Percentiles rank a stretch among this genome's conserved stretches.
phyloP scores from a whole-genome alignment of 2,329 filamentous ascomycete genomes.

The Penicillium italicum region DNA sequence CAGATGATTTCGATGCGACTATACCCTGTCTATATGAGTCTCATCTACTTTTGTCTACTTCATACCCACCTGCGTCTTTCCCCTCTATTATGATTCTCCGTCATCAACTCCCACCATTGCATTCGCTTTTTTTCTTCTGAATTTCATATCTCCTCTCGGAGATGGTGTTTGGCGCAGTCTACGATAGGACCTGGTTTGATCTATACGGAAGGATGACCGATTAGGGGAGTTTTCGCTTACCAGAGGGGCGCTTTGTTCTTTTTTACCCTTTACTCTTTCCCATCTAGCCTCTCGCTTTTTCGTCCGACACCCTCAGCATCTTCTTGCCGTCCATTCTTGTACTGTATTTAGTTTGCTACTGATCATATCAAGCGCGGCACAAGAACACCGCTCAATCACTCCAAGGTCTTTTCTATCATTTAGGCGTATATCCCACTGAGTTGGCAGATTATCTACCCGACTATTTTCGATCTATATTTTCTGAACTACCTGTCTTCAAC shows the following conservation, averaged over 20 bases:
- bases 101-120: constrained; percentile 8
- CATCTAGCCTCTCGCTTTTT: constrained; percentile 19
- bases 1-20: constrained; percentile 26
- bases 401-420: not conserved
- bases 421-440: not conserved
- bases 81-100: not conserved
- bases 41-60: constrained; percentile 17
- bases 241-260: constrained; percentile 16
- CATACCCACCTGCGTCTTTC: constrained; percentile 19
- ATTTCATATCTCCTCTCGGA: constrained; percentile 1
- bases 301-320: constrained; percentile 3
- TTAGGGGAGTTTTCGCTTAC: constrained; percentile 22
- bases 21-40: constrained; percentile 29
- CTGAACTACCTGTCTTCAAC: not conserved
- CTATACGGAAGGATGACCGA: constrained; percentile 20
- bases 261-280: constrained; percentile 12
- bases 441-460: not conserved
- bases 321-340: constrained; percentile 22
- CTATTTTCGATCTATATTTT: not conserved
- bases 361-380: constrained; percentile 7
- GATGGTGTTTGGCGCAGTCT: constrained; percentile 24
- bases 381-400: constrained; percentile 4
- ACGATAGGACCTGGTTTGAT: constrained; percentile 17
- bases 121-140: constrained; percentile 17
- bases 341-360: constrained; percentile 32